Evolutionary conservation across 2,329 filamentous ascomycete species (phyloP).

Genomic region (Rugonectria rugulosa): DNA sequence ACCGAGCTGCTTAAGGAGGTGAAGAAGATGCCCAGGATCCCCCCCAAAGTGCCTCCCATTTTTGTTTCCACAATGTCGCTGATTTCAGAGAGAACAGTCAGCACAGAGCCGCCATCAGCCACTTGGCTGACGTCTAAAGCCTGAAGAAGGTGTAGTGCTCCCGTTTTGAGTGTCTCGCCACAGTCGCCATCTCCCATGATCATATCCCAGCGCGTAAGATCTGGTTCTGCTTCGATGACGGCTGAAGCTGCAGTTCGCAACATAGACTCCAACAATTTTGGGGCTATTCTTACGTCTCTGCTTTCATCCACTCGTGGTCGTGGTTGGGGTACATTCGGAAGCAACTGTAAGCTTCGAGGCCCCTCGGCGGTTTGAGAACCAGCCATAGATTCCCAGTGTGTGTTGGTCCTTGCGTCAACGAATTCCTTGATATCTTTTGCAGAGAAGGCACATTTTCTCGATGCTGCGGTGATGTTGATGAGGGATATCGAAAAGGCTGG

Average conservation of each 20-base stretch:
- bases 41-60: too few relatives aligned
- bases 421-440: neutral
- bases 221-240: conserved; percentile 6
- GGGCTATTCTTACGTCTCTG: too few relatives aligned
- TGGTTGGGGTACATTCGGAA: too few relatives aligned
- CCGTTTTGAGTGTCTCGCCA: conserved; percentile 2
- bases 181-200: conserved; percentile 20
- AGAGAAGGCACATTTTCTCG: too few relatives aligned
- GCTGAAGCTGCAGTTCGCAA: neutral
- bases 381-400: too few relatives aligned
- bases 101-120: neutral
- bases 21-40: too few relatives aligned
- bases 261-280: conserved; percentile 5
- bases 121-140: neutral
- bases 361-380: too few relatives aligned
- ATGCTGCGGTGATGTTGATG: conserved; percentile 1
- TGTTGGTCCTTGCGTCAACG: too few relatives aligned
- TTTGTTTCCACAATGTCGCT: too few relatives aligned
- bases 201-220: conserved; percentile 5
- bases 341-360: too few relatives aligned
- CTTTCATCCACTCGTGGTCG: too few relatives aligned
- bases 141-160: neutral
- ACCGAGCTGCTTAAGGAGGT: conserved; percentile 62
- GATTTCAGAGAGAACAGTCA: neutral
- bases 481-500: conserved; percentile 73